These are phyloP conservation scores for Hamigera avellanea DNA, from an alignment of 495 filamentous ascomycete genomes.

Conservation along the genomic window DNA sequence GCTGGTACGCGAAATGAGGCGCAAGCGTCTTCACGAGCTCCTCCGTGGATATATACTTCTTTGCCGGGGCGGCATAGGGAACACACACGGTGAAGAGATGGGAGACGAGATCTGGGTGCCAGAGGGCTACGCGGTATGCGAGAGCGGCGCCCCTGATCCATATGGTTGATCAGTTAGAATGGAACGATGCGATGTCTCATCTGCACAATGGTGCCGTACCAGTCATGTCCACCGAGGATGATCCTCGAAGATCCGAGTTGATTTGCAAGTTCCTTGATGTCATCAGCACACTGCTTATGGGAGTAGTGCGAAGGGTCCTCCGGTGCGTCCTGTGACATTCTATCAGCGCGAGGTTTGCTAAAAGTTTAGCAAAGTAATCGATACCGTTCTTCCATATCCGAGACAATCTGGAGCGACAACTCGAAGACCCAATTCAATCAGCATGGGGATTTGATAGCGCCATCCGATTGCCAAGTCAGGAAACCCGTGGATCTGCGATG, in stretches of 20 bases:
- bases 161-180: too few species aligned
- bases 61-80: slow-evolving; percentile 46
- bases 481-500: slow-evolving; percentile 52
- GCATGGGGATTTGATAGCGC: slow-evolving; percentile 72
- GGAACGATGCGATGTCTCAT: too few species aligned
- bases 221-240: slow-evolving; percentile 79
- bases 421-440: slow-evolving; percentile 54
- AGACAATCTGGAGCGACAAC: slow-evolving; percentile 73
- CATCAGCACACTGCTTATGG: slow-evolving; percentile 55
- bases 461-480: slow-evolving; percentile 62
- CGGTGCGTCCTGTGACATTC: slow-evolving; percentile 41
- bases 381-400: slow-evolving; percentile 66
- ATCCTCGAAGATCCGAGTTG: slow-evolving; percentile 46
- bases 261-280: slow-evolving; percentile 52
- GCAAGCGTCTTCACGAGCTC: slow-evolving; percentile 41
- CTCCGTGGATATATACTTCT: slow-evolving; percentile 34
- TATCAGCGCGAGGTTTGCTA: neutral
- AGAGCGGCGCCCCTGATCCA: slow-evolving; percentile 40
- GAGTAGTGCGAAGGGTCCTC: slow-evolving; percentile 46
- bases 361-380: slow-evolving; percentile 3
- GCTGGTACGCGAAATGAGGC: slow-evolving; percentile 75
- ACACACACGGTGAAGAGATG: slow-evolving; percentile 73
- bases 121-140: slow-evolving; percentile 53
- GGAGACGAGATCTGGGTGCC: slow-evolving; percentile 57
- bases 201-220: too few species aligned